Evolutionary conservation across 139 green algal species (phyloP).

Genomic region (Nannochloris sp.): DNA sequence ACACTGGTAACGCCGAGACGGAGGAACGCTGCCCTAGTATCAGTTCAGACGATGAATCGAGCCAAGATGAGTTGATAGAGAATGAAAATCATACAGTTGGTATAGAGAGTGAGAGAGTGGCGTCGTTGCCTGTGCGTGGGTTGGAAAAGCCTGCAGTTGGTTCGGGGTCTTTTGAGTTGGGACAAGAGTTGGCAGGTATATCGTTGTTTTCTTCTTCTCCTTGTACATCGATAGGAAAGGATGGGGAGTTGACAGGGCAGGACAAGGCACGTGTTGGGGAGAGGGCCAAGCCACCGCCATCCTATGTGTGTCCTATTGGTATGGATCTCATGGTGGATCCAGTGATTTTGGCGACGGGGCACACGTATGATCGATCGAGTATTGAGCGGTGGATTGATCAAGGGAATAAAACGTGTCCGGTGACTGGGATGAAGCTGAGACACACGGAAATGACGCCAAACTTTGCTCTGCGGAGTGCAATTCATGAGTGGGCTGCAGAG

Average conservation of each 20-base stretch:
- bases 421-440: constrained; percentile 76
- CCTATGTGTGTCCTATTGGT: constrained; percentile 74
- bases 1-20: no score
- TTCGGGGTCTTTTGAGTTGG: background rate
- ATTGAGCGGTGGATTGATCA: constrained; percentile 85
- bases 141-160: background rate
- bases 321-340: constrained; percentile 92
- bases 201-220: background rate
- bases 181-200: constrained; percentile 3
- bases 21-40: no score
- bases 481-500: constrained; percentile 70
- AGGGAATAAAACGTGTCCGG: constrained; percentile 81
- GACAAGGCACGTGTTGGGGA: background rate
- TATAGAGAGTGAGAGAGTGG: background rate
- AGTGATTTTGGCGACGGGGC: constrained; percentile 86
- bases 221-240: no score
- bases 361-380: constrained; percentile 80
- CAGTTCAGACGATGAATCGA: no score
- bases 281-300: constrained; percentile 11
- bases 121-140: background rate
- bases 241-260: background rate
- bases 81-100: background rate
- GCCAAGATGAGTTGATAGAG: no score
- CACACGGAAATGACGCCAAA: constrained; percentile 88
- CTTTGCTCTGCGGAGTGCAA: constrained; percentile 79